A percentile compares a stretch with the other conserved stretches of the same genome.
These are phyloP conservation scores for Omphalea diandra DNA, from an alignment of 441 rosid genomes.

Conservation along the genomic window DNA sequence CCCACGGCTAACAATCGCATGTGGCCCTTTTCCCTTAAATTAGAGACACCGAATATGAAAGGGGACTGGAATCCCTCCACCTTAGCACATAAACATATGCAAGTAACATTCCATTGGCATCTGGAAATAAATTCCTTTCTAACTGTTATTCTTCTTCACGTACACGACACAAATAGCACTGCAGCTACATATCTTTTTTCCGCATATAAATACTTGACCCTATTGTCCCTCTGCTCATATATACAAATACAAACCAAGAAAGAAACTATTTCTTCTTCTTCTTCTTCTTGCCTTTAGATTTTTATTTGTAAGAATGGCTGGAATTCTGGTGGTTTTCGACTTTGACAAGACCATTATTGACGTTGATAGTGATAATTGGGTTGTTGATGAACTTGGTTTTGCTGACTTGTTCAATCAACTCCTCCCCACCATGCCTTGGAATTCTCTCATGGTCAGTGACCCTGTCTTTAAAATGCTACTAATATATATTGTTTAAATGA, in stretches of 20 bases:
- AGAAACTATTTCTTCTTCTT: not conserved
- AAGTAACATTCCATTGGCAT: conserved; percentile 29
- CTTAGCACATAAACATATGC: not conserved
- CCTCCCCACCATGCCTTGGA: conserved; percentile 81
- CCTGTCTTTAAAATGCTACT: no score
- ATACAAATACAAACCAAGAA: not conserved
- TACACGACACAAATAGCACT: conserved; percentile 7
- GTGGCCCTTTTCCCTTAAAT: not conserved
- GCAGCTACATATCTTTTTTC: not conserved
- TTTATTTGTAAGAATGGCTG: conserved; percentile 27
- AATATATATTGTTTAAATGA: no score
- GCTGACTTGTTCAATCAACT: conserved; percentile 63
- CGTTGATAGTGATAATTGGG: conserved; percentile 75
- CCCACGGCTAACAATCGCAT: not conserved
- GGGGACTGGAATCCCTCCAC: no score
- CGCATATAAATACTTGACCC: conserved; percentile 12
- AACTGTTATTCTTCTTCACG: conserved; percentile 9
- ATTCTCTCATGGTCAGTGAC: conserved; percentile 56
- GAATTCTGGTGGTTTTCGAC: conserved; percentile 53
- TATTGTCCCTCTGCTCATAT: no score
- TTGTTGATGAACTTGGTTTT: conserved; percentile 60
- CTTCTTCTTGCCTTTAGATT: not conserved
- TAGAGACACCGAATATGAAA: conserved; percentile 8
- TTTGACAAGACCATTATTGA: conserved; percentile 81
- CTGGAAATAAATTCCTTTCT: not conserved